These are phyloP conservation scores for Penicillium riverlandense DNA, from an alignment of 495 filamentous ascomycete species.

Conservation along the genomic window DNA sequence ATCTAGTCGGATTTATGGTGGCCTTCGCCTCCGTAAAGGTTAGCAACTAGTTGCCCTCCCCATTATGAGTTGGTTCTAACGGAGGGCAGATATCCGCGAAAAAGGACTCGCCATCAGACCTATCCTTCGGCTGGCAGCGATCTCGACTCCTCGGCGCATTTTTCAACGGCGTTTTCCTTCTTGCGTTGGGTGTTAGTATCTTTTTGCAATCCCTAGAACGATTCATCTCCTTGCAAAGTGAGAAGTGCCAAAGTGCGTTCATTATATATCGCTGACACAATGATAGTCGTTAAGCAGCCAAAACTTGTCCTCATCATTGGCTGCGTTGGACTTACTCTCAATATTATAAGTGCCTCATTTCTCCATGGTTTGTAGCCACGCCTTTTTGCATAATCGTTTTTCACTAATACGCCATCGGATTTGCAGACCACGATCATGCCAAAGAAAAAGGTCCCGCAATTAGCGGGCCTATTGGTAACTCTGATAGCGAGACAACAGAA, in stretches of 20 bases:
- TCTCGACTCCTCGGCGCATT: slow-evolving; percentile 80
- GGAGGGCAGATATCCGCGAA: slow-evolving; percentile 9
- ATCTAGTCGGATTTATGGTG: too few relatives aligned
- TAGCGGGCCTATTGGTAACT: too few relatives aligned
- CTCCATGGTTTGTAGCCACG: slow-evolving; percentile 51
- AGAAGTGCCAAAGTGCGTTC: not conserved
- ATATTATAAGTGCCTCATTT: slow-evolving; percentile 71
- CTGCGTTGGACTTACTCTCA: slow-evolving; percentile 69
- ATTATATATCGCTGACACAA: not conserved
- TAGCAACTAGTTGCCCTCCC: too few relatives aligned
- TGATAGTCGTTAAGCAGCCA: slow-evolving; percentile 10
- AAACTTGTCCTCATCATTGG: slow-evolving; percentile 73
- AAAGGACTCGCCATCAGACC: slow-evolving; percentile 16
- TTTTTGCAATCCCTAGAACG: slow-evolving; percentile 80
- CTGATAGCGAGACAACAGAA: too few relatives aligned
- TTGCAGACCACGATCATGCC: too few relatives aligned
- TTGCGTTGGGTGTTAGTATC: slow-evolving; percentile 81
- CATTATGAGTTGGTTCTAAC: too few relatives aligned
- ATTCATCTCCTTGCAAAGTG: slow-evolving; percentile 42
- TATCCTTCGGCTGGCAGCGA: slow-evolving; percentile 62
- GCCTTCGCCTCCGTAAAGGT: too few relatives aligned
- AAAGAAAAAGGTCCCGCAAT: too few relatives aligned
- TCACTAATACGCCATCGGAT: too few relatives aligned
- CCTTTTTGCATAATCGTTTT: too few relatives aligned
- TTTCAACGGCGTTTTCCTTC: slow-evolving; percentile 82